Percentiles rank a stretch among this genome's conserved stretches.
phyloP scores from a whole-genome alignment of 1,139 yeast genomes.

The Scheffersomyces stambukii region DNA sequence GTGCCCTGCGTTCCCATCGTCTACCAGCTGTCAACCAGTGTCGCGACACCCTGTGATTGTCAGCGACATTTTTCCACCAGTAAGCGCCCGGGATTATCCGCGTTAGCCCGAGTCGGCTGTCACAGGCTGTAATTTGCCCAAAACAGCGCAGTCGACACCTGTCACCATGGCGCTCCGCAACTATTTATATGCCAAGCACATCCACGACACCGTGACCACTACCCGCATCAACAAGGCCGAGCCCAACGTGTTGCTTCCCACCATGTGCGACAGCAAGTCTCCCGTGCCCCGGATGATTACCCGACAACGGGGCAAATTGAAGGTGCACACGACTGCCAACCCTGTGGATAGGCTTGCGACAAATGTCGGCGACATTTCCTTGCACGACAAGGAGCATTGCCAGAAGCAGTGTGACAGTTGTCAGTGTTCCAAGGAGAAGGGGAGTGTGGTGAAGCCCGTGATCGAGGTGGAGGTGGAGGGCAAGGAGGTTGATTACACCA shows the following conservation, averaged over 20 bases:
- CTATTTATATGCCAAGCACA: constrained; percentile 41
- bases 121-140: neutral
- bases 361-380: constrained; percentile 2
- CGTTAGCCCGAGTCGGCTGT: too few relatives aligned
- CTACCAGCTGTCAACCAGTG: too few relatives aligned
- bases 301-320: neutral
- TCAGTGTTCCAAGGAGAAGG: constrained; percentile 6
- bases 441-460: constrained; percentile 5
- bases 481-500: constrained; percentile 18
- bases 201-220: constrained; percentile 15
- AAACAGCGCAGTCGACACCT: neutral
- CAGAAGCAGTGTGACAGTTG: constrained; percentile 8
- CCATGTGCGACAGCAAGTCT: neutral
- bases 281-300: neutral
- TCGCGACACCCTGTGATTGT: too few relatives aligned
- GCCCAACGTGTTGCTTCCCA: constrained; percentile 2
- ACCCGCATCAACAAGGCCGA: constrained; percentile 20
- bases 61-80: too few relatives aligned
- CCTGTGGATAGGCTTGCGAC: constrained; percentile 3
- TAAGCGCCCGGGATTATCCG: too few relatives aligned
- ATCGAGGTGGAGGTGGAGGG: constrained; percentile 8
- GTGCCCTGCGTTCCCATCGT: too few relatives aligned
- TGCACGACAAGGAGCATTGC: constrained; percentile 6
- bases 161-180: constrained; percentile 39
- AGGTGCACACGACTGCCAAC: neutral